Conservation (phyloP, 1,284 basidiomycete genomes). For the Cutaneotrichosporon sp. region DNA sequence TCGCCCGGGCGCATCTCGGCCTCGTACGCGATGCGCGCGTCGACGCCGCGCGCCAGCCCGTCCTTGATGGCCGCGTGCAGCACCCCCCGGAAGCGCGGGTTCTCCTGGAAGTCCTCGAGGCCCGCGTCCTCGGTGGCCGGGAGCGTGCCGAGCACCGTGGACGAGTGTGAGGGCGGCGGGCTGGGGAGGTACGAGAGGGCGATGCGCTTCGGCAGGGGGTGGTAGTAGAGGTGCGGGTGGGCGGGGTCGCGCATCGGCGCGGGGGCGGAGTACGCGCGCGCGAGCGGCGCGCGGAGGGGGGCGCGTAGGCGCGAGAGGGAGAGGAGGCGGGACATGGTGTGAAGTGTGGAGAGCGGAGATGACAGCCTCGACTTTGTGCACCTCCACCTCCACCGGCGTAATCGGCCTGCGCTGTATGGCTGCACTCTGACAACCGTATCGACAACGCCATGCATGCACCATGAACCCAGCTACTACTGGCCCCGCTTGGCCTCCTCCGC, state of each 20-base stretch:
- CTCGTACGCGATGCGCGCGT: conserved; percentile 40
- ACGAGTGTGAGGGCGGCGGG: conserved; percentile 24
- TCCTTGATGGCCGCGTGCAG: conserved; percentile 34
- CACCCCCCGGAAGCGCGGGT: conserved; percentile 36
- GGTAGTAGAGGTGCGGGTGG: conserved; percentile 48
- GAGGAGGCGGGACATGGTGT: background rate
- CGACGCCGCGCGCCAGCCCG: conserved; percentile 26
- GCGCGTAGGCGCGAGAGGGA: background rate
- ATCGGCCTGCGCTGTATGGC: background rate
- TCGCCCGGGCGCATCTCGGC: conserved; percentile 47
- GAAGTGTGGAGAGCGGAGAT: background rate
- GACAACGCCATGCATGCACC: background rate
- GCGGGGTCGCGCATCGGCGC: conserved; percentile 31
- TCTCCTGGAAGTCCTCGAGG: conserved; percentile 42
- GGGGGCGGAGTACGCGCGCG: conserved; percentile 1
- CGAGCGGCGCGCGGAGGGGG: background rate
- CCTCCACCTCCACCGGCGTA: background rate
- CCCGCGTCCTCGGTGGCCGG: conserved; percentile 34
- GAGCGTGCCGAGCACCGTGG: conserved; percentile 39
- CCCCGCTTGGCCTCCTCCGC: background rate
- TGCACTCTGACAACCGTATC: too few species aligned
- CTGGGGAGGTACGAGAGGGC: conserved; percentile 42
- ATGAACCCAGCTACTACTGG: background rate
- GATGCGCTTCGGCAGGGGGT: conserved; percentile 20
- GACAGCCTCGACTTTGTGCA: background rate